A percentile compares a stretch with the other conserved stretches of the same genome.
Conservation (phyloP, 352 stramenopile species). For the Chrysophaeum taylorii region DNA sequence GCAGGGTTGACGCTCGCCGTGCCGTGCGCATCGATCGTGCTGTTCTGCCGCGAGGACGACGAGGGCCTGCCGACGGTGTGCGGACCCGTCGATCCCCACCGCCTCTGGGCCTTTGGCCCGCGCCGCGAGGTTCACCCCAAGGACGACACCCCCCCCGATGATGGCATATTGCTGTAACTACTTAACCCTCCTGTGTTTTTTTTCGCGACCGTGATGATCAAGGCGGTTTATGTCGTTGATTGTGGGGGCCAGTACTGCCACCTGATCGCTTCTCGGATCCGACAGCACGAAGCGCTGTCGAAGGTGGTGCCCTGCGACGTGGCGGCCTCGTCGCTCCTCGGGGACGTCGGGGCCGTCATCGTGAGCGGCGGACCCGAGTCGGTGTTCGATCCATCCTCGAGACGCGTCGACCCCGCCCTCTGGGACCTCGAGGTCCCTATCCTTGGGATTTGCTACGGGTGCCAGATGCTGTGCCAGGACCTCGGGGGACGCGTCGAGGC, state of each 20-base stretch:
- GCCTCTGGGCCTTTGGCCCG: too few relatives aligned
- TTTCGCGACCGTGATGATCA: too few relatives aligned
- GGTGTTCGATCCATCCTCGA: conserved; percentile 89
- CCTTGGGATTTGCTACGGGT: conserved; percentile 93
- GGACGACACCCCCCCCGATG: too few relatives aligned
- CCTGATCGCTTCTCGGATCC: conserved; percentile 93
- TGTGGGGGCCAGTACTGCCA: conserved; percentile 99
- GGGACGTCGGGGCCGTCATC: conserved; percentile 83
- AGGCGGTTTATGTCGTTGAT: conserved; percentile 71
- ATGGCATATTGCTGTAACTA: too few relatives aligned
- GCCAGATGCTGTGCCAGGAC: conserved; percentile 50
- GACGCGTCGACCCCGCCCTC: conserved; percentile 80
- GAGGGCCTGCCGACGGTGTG: too few relatives aligned
- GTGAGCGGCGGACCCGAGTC: conserved; percentile 85
- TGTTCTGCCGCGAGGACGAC: too few relatives aligned
- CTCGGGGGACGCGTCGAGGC: conserved; percentile 85
- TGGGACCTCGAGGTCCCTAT: conserved; percentile 95
- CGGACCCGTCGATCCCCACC: too few relatives aligned
- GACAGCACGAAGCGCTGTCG: conserved; percentile 96
- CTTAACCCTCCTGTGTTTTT: too few relatives aligned
- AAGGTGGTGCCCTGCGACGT: conserved; percentile 98
- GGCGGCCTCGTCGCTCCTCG: conserved; percentile 33
- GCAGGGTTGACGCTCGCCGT: too few relatives aligned
- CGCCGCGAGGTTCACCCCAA: too few relatives aligned
- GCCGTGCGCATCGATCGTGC: too few relatives aligned